These are phyloP conservation scores for Lanmaoa pseudosensibilis DNA, from an alignment of 768 basidiomycete genomes.

Conservation along the genomic window DNA sequence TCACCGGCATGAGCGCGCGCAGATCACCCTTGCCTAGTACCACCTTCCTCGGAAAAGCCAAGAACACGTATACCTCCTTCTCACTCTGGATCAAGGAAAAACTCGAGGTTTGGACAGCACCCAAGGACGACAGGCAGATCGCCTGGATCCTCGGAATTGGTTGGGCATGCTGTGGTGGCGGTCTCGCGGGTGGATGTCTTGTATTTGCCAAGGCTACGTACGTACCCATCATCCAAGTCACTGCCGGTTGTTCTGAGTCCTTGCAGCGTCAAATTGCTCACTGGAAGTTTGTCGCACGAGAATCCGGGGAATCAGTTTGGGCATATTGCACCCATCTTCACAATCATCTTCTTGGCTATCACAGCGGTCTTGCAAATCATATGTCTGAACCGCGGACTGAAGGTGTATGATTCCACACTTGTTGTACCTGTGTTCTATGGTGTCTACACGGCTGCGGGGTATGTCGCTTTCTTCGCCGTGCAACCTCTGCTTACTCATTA, in stretches of 20 bases:
- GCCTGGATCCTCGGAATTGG: slow-evolving; percentile 91
- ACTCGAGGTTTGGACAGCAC: slow-evolving; percentile 73
- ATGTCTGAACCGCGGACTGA: slow-evolving; percentile 87
- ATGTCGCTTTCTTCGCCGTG: slow-evolving; percentile 20
- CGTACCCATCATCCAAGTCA: slow-evolving; percentile 7
- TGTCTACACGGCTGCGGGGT: slow-evolving; percentile 84
- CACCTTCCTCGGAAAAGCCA: slow-evolving; percentile 36
- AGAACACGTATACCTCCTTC: slow-evolving; percentile 42
- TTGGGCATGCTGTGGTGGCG: slow-evolving; percentile 92
- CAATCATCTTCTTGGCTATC: slow-evolving; percentile 54
- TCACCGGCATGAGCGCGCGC: slow-evolving; percentile 40
- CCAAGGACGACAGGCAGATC: slow-evolving; percentile 80
- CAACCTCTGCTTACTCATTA: slow-evolving; percentile 8
- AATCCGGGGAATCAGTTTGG: slow-evolving; percentile 88
- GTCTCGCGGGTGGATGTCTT: slow-evolving; percentile 83
- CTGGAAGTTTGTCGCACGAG: slow-evolving; percentile 72
- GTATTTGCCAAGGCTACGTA: slow-evolving; percentile 68
- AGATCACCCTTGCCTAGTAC: slow-evolving; percentile 15
- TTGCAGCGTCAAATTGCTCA: slow-evolving; percentile 73
- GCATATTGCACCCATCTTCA: slow-evolving; percentile 77
- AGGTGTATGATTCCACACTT: slow-evolving; percentile 85
- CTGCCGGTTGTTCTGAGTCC: slow-evolving; percentile 6
- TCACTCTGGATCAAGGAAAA: slow-evolving; percentile 58
- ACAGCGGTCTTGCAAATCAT: slow-evolving; percentile 91
- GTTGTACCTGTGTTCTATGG: slow-evolving; percentile 96